These are phyloP conservation scores for Nicotiana sylvestris DNA, from an alignment of 257 asterid species.

Conservation along the genomic window DNA sequence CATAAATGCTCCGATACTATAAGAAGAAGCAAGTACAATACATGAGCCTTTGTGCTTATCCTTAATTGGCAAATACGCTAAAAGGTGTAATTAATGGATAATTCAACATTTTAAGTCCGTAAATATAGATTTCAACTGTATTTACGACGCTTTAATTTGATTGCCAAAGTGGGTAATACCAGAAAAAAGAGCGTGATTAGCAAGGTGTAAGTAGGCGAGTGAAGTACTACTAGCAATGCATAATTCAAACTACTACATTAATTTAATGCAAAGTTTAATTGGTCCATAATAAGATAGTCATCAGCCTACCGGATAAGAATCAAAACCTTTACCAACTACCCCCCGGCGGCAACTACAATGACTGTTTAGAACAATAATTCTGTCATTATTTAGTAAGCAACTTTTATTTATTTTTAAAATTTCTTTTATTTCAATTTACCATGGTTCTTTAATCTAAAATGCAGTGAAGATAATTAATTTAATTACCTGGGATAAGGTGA, in stretches of 20 bases:
- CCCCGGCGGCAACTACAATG: slow-evolving; percentile 28
- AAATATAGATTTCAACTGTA: neutral
- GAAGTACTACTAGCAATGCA: neutral
- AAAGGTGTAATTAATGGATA: neutral
- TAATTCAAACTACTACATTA: slow-evolving; percentile 28
- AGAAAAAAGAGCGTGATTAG: slow-evolving; percentile 14
- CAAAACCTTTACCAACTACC: neutral
- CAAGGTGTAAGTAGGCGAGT: slow-evolving; percentile 11
- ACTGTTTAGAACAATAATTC: neutral
- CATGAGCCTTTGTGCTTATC: neutral
- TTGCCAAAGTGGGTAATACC: neutral
- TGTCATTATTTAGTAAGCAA: neutral
- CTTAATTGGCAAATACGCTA: neutral
- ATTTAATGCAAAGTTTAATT: slow-evolving; percentile 16
- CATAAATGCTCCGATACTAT: neutral
- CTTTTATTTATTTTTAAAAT: neutral
- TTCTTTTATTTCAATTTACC: too few species aligned
- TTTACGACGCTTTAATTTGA: neutral
- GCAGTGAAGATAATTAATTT: neutral
- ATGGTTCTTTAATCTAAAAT: neutral
- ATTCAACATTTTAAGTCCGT: neutral
- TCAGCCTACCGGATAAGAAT: neutral
- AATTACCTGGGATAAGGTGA: slow-evolving; percentile 80
- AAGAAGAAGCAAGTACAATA: neutral
- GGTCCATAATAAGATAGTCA: neutral